Evolutionary conservation across 2,329 filamentous ascomycete genomes (phyloP).

Genomic region (Calycina marina): DNA sequence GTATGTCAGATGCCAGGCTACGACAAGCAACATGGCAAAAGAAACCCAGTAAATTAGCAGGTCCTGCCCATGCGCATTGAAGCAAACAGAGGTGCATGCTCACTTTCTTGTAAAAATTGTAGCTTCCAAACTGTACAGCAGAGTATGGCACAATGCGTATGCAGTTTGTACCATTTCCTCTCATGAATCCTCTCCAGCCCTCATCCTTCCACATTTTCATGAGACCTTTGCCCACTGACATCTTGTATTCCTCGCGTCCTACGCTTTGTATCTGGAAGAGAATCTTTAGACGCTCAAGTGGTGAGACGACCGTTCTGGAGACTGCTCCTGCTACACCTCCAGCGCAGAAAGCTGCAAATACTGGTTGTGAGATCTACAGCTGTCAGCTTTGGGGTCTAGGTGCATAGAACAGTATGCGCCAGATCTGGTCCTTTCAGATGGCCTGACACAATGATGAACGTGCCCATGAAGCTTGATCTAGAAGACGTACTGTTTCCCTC

Average conservation of each 20-base stretch:
- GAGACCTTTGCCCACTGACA: slow-evolving; percentile 79
- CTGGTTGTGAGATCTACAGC: slow-evolving; percentile 72
- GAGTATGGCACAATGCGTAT: slow-evolving; percentile 97
- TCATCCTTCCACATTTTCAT: slow-evolving; percentile 95
- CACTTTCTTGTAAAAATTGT: slow-evolving; percentile 93
- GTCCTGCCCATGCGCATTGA: too few species aligned
- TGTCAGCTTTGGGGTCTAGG: too few species aligned
- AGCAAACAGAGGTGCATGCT: slow-evolving; percentile 25
- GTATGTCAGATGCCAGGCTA: background rate
- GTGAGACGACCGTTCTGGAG: slow-evolving; percentile 93
- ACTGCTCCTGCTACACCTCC: slow-evolving; percentile 91
- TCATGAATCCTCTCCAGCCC: slow-evolving; percentile 94
- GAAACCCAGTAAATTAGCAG: too few species aligned
- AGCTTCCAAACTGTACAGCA: slow-evolving; percentile 94
- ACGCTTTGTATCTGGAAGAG: slow-evolving; percentile 91
- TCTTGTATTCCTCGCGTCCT: slow-evolving; percentile 81
- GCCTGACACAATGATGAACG: too few species aligned
- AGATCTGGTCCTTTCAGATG: too few species aligned
- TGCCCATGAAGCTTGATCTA: too few species aligned
- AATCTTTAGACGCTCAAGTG: slow-evolving; percentile 90
- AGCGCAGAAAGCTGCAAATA: slow-evolving; percentile 82
- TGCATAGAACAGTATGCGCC: too few species aligned
- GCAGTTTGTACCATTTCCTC: slow-evolving; percentile 95
- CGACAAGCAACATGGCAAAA: too few species aligned
- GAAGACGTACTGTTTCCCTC: too few species aligned